A percentile compares a stretch with the other conserved stretches of the same genome.
Evolutionary conservation across 2,329 filamentous ascomycete species (phyloP).

Genomic region (Diaporthe eres): DNA sequence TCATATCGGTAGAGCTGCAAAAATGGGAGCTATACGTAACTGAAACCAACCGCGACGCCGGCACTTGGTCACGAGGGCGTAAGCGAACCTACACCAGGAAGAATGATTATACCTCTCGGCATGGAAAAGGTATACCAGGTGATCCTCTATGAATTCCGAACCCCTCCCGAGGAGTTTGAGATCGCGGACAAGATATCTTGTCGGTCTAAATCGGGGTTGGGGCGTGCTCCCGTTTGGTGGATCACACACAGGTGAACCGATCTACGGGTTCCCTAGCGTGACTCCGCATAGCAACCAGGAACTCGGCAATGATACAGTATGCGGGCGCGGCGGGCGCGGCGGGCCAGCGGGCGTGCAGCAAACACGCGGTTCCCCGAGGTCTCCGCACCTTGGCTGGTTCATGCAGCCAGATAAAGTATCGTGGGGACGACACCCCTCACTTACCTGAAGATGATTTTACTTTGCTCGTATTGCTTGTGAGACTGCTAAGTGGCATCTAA

Average conservation of each 20-base stretch:
- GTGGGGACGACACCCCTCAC: not conserved
- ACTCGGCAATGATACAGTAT: conserved; percentile 18
- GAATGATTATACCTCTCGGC: not conserved
- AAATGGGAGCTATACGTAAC: not conserved
- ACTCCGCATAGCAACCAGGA: conserved; percentile 17
- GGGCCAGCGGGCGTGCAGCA: not conserved
- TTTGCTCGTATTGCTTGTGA: not conserved
- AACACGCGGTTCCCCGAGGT: not conserved
- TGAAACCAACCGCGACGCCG: not conserved
- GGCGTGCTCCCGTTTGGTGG: not conserved
- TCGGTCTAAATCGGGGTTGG: conserved; percentile 27
- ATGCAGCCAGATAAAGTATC: conserved; percentile 16
- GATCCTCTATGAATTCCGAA: conserved; percentile 4
- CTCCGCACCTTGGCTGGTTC: conserved; percentile 37
- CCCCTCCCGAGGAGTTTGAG: conserved; percentile 23
- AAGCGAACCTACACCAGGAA: not conserved
- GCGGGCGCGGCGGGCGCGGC: conserved; percentile 10
- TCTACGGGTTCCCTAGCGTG: not conserved
- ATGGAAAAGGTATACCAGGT: not conserved
- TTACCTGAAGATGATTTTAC: too few species aligned
- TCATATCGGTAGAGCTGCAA: not conserved
- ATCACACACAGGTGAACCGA: conserved; percentile 13
- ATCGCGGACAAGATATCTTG: conserved; percentile 22
- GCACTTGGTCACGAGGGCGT: not conserved
- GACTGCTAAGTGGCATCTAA: too few species aligned